phyloP scores from a whole-genome alignment of 805 yeast genomes.

The Cyberlindnera nakhonratchasimensis region DNA sequence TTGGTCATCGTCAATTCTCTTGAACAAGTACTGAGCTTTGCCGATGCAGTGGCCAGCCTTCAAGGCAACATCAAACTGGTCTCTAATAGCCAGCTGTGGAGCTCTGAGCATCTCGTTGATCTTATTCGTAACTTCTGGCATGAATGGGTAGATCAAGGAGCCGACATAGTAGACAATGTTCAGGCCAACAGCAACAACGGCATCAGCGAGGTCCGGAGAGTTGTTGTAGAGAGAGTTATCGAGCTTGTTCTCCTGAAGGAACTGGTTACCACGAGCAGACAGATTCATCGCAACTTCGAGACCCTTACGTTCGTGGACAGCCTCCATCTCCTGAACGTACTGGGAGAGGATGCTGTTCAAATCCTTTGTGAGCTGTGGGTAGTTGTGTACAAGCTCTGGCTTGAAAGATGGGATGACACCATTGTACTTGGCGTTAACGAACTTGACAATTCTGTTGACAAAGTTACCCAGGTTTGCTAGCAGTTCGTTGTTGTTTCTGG shows the following conservation, averaged over 20 bases:
- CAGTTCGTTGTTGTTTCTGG: conserved; percentile 89
- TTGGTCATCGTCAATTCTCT: conserved; percentile 86
- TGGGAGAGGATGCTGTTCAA: conserved; percentile 55
- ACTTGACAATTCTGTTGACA: conserved; percentile 90
- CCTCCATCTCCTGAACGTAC: conserved; percentile 73
- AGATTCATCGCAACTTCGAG: conserved; percentile 88
- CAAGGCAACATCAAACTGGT: conserved; percentile 65
- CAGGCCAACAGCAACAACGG: conserved; percentile 88
- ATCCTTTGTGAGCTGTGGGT: conserved; percentile 46
- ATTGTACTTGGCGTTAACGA: conserved; percentile 83
- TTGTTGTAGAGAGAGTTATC: conserved; percentile 82
- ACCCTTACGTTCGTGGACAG: conserved; percentile 80
- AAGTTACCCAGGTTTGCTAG: conserved; percentile 96
- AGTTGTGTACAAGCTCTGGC: conserved; percentile 45
- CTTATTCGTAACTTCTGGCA: conserved; percentile 76
- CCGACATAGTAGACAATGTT: conserved; percentile 85
- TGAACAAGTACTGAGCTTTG: conserved; percentile 87
- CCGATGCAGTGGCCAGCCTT: conserved; percentile 83
- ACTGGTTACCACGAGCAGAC: conserved; percentile 90
- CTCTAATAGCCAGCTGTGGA: conserved; percentile 75
- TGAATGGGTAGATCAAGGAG: conserved; percentile 78
- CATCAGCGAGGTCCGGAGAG: conserved; percentile 77
- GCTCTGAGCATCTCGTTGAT: conserved; percentile 80
- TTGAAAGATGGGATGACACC: conserved; percentile 79
- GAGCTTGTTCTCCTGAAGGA: conserved; percentile 92